Conservation (phyloP, 495 filamentous ascomycete species). For the Hypoxylon intermedium region DNA sequence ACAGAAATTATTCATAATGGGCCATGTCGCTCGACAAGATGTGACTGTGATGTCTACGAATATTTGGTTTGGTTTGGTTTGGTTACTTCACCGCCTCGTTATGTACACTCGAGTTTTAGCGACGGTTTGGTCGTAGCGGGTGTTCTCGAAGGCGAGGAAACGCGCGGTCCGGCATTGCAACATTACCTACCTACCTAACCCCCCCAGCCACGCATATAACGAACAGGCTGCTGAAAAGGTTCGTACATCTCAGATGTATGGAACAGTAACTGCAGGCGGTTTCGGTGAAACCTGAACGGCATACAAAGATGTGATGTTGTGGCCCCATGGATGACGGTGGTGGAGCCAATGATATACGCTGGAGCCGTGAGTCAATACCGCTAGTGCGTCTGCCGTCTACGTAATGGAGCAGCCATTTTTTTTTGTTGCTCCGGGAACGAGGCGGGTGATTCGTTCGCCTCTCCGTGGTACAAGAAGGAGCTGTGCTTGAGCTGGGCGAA, state of each 20-base stretch:
- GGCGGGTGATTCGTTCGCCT: constrained; percentile 3
- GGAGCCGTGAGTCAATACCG: not conserved
- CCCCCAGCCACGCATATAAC: not conserved
- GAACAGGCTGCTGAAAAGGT: constrained; percentile 8
- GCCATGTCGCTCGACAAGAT: not conserved
- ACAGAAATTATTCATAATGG: constrained; percentile 1
- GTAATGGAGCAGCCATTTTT: constrained; percentile 23
- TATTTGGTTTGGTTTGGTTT: not conserved
- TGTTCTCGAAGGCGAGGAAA: not conserved
- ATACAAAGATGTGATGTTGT: constrained; percentile 1
- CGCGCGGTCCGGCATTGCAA: not conserved
- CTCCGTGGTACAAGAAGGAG: constrained; percentile 4
- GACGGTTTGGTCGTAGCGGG: not conserved
- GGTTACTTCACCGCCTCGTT: constrained; percentile 1
- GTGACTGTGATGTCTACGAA: not conserved
- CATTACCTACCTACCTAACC: no score
- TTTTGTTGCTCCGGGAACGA: not conserved
- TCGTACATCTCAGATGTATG: not conserved
- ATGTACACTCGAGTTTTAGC: not conserved
- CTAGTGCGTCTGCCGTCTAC: constrained; percentile 26
- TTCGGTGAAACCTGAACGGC: constrained; percentile 28
- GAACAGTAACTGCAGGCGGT: constrained; percentile 8
- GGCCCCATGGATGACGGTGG: constrained; percentile 18
- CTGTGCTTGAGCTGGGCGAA: not conserved
- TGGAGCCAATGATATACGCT: constrained; percentile 23